Percentiles rank a stretch among this genome's conserved stretches.
These are phyloP conservation scores for Naganishia sp. DNA, from an alignment of 1,284 basidiomycete genomes.

Conservation along the genomic window DNA sequence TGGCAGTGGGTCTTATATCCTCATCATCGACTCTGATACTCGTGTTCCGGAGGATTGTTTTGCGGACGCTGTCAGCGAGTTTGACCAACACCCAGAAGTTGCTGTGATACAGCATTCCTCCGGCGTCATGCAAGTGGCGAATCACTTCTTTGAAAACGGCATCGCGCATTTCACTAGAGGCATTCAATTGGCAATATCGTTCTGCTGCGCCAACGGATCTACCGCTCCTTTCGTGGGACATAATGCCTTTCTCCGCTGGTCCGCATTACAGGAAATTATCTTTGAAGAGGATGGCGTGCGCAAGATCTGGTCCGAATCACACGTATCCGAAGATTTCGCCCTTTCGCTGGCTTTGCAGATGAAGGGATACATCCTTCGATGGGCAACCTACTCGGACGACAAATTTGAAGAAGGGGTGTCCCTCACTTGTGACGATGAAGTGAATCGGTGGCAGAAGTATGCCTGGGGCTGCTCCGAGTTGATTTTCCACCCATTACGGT, in stretches of 20 bases:
- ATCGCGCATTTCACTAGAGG: constrained; percentile 79
- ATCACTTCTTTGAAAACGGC: constrained; percentile 67
- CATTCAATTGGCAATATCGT: constrained; percentile 69
- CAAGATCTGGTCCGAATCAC: constrained; percentile 76
- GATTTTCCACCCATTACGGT: constrained; percentile 71
- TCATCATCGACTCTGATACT: constrained; percentile 80
- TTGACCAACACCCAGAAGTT: constrained; percentile 72
- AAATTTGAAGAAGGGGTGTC: constrained; percentile 85
- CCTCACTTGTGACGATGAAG: constrained; percentile 57
- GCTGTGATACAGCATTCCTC: constrained; percentile 69
- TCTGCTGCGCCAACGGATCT: constrained; percentile 65
- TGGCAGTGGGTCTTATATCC: constrained; percentile 62
- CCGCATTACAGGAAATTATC: constrained; percentile 74
- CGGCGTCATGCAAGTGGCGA: constrained; percentile 71
- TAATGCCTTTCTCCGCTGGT: constrained; percentile 73
- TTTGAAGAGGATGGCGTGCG: constrained; percentile 66
- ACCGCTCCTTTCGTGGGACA: constrained; percentile 28
- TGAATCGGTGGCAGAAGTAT: constrained; percentile 84
- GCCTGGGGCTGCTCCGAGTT: constrained; percentile 59
- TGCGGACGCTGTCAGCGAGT: constrained; percentile 77
- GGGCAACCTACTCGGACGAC: constrained; percentile 77
- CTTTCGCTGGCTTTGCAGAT: constrained; percentile 35
- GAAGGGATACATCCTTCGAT: constrained; percentile 70
- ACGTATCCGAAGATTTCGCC: constrained; percentile 65
- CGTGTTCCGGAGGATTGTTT: constrained; percentile 82